Percentiles rank a stretch among this genome's conserved stretches.
Evolutionary conservation across 352 stramenopile species (phyloP).

Genomic region (Pythium brachiatum): DNA sequence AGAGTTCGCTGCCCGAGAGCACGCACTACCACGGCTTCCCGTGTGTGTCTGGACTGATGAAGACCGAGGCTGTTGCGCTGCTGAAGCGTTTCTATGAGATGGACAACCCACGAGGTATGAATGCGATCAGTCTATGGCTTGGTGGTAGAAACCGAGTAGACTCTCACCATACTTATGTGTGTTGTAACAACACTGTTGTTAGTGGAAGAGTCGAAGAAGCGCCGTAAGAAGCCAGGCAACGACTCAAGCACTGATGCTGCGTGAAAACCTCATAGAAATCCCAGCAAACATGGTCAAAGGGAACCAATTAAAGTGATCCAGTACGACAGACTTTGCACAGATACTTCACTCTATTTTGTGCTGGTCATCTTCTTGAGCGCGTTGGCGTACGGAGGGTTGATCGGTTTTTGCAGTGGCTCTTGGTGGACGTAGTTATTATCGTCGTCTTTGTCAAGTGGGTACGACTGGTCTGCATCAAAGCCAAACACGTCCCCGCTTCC

Average conservation of each 20-base stretch:
- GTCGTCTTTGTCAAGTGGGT: constrained; percentile 52
- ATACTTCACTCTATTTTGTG: background rate
- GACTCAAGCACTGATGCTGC: background rate
- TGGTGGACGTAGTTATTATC: constrained; percentile 54
- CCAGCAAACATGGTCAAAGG: too few relatives aligned
- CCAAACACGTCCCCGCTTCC: constrained; percentile 77
- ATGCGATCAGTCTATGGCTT: too few relatives aligned
- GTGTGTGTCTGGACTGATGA: constrained; percentile 69
- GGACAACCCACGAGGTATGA: constrained; percentile 81
- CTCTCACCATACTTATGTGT: background rate
- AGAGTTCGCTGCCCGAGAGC: constrained; percentile 41
- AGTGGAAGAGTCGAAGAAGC: constrained; percentile 83
- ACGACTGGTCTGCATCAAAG: constrained; percentile 82
- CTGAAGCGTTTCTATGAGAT: constrained; percentile 89
- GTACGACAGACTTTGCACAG: too few relatives aligned
- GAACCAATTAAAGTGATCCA: too few relatives aligned
- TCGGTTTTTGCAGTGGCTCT: constrained; percentile 79
- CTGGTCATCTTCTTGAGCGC: constrained; percentile 56
- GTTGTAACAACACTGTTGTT: background rate
- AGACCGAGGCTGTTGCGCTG: constrained; percentile 79
- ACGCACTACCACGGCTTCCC: constrained; percentile 55
- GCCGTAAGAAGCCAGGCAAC: constrained; percentile 46
- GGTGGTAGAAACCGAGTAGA: too few relatives aligned
- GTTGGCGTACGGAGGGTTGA: constrained; percentile 84
- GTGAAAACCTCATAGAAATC: background rate